phyloP scores from a whole-genome alignment of 371 early-diverging fungal genomes.

The Apophysomyces sp. region DNA sequence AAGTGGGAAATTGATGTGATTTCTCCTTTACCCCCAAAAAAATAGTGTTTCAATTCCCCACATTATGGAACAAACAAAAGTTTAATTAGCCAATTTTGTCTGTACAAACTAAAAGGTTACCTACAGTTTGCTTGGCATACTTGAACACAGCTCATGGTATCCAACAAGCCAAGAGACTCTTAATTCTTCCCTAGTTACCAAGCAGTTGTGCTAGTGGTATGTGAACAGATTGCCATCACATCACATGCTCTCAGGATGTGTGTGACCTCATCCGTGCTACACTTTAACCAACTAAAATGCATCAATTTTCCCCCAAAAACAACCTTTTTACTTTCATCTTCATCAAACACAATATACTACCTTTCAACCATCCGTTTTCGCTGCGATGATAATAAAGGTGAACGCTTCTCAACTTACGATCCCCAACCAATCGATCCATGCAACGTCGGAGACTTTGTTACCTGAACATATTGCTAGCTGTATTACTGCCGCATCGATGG shows the following conservation, averaged over 20 bases:
- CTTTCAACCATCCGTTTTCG: background rate
- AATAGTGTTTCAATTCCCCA: background rate
- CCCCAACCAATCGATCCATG: background rate
- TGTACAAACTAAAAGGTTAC: background rate
- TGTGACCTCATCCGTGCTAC: background rate
- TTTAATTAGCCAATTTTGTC: background rate
- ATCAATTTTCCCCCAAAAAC: background rate
- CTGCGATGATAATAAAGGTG: background rate
- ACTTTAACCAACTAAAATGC: background rate
- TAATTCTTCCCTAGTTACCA: background rate
- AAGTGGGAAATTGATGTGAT: background rate
- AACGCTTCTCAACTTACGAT: background rate
- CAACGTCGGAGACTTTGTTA: background rate
- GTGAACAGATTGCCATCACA: background rate
- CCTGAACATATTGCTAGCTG: constrained; percentile 41
- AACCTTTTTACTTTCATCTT: background rate
- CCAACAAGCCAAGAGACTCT: background rate
- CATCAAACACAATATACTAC: background rate
- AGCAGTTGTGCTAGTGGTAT: background rate
- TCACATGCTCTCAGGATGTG: background rate
- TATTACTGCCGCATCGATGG: constrained; percentile 39
- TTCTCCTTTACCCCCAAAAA: background rate
- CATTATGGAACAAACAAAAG: background rate
- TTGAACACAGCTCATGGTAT: background rate
- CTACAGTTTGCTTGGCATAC: background rate